Evolutionary conservation across 768 basidiomycete species (phyloP).

Genomic region (Auricularia auricula-judae): DNA sequence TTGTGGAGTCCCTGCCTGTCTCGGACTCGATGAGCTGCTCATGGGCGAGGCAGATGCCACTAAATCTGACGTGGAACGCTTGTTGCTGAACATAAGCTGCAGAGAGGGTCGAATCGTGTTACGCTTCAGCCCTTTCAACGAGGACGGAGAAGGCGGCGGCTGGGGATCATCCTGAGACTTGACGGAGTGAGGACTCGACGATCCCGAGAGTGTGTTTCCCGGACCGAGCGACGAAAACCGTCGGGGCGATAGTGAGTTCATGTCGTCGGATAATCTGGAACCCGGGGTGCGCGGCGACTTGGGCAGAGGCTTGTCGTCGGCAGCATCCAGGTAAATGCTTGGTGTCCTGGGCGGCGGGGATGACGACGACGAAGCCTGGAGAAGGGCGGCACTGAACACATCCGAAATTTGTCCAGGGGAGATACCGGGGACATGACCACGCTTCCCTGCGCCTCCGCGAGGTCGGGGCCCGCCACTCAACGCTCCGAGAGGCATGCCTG

Average conservation of each 20-base stretch:
- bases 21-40: background rate
- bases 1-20: background rate
- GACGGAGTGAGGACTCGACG: background rate
- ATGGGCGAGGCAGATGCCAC: background rate
- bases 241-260: background rate
- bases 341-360: background rate
- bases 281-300: background rate
- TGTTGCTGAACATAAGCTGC: constrained; percentile 1
- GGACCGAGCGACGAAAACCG: background rate
- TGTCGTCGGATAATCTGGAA: background rate
- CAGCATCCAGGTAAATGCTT: background rate
- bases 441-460: background rate
- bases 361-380: background rate
- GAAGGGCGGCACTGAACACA: background rate
- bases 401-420: background rate
- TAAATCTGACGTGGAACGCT: background rate
- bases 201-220: background rate
- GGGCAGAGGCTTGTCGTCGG: background rate
- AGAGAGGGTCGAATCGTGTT: background rate
- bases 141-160: background rate
- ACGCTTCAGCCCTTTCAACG: background rate
- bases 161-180: background rate
- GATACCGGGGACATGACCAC: background rate
- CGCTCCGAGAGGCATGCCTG: background rate
- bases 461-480: background rate